phyloP scores from a whole-genome alignment of 148 eudicot genomes.

The Arctostaphylos glauca region DNA sequence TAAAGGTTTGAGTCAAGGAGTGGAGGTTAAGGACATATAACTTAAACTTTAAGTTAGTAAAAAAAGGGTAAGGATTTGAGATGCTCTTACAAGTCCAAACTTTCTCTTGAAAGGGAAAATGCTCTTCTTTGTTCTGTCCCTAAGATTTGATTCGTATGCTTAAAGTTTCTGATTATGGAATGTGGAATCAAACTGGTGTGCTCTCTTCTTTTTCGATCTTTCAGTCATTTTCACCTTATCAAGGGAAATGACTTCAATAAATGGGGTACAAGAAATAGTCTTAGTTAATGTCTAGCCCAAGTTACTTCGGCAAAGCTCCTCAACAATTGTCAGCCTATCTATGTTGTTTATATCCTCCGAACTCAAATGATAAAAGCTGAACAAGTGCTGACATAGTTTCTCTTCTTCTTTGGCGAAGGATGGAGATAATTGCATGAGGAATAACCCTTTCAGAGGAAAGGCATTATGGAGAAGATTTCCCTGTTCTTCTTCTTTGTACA shows the following conservation, averaged over 20 bases:
- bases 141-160: background rate
- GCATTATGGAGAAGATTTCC: constrained; percentile 8
- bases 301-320: background rate
- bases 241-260: background rate
- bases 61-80: background rate
- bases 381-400: background rate
- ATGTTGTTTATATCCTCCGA: background rate
- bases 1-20: background rate
- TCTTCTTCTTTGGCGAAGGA: constrained; percentile 10
- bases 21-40: background rate
- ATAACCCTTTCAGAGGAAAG: background rate
- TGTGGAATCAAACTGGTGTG: background rate
- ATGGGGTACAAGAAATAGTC: background rate
- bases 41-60: background rate
- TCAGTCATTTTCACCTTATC: background rate
- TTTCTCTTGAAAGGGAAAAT: background rate
- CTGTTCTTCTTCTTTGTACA: constrained; percentile 5
- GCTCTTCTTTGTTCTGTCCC: background rate
- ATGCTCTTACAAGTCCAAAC: background rate
- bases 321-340: background rate
- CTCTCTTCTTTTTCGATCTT: background rate
- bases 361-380: background rate
- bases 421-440: constrained; percentile 12
- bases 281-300: background rate
- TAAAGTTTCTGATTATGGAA: background rate